Evolutionary conservation across 257 asterid genomes (phyloP).

Genomic region (Lycium barbarum): DNA sequence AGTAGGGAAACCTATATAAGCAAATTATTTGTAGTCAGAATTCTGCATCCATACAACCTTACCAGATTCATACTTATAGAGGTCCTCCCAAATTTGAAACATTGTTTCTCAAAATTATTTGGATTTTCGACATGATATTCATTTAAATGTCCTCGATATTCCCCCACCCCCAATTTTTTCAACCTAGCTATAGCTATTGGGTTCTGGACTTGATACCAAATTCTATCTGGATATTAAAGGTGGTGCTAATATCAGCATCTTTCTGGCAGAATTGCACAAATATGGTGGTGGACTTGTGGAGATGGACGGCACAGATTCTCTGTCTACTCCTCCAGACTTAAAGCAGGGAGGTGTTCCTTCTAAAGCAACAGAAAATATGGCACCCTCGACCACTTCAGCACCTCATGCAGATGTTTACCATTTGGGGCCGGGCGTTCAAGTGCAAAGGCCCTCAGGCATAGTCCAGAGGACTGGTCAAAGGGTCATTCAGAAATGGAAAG

Average conservation of each 20-base stretch:
- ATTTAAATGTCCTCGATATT: not conserved
- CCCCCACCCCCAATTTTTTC: not conserved
- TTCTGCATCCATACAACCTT: not conserved
- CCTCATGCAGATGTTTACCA: constrained; percentile 36
- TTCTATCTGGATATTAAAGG: not conserved
- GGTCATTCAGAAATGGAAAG: constrained; percentile 41
- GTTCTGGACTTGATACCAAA: not conserved
- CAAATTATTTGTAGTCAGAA: not conserved
- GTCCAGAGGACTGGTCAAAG: constrained; percentile 32
- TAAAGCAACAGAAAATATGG: constrained; percentile 20
- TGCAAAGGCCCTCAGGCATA: constrained; percentile 26
- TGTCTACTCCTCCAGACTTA: constrained; percentile 27
- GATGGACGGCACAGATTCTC: constrained; percentile 31
- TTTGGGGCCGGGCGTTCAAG: constrained; percentile 20
- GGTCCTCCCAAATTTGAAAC: not conserved
- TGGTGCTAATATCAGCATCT: constrained; percentile 23
- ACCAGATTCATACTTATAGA: not conserved
- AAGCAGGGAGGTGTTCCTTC: constrained; percentile 29
- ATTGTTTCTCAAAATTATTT: not conserved
- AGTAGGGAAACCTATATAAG: not conserved
- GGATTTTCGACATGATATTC: not conserved
- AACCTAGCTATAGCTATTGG: not conserved
- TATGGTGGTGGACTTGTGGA: constrained; percentile 37
- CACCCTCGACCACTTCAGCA: constrained; percentile 24
- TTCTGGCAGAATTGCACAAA: constrained; percentile 38